phyloP scores from a whole-genome alignment of 2,329 filamentous ascomycete genomes.

The Sphaerulina vaccinii region DNA sequence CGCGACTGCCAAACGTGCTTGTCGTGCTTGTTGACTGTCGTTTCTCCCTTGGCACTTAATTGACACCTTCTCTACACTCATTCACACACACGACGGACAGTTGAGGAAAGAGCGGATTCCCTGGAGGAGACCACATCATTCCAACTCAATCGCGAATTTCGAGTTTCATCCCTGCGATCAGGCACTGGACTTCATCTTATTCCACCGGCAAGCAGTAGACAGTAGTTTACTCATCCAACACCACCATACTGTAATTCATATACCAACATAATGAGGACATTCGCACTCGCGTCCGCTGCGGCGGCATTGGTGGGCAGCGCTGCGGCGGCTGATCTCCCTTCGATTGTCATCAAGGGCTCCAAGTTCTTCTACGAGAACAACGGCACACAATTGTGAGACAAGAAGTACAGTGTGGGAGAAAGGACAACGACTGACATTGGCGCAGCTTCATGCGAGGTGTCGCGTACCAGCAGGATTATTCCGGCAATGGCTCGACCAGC shows the following conservation, averaged over 20 bases:
- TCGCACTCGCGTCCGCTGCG: constrained; percentile 50
- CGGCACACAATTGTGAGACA: constrained; percentile 68
- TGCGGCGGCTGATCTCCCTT: constrained; percentile 57
- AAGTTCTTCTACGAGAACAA: constrained; percentile 90
- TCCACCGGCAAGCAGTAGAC: neutral
- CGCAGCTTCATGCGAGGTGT: constrained; percentile 80
- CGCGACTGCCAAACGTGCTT: constrained; percentile 18
- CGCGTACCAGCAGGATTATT: constrained; percentile 82
- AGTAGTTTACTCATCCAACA: neutral
- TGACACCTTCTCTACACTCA: constrained; percentile 1
- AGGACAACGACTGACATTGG: constrained; percentile 3
- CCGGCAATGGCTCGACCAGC: constrained; percentile 45
- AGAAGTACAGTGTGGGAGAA: neutral
- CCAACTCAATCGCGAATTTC: no score
- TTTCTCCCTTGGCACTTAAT: constrained; percentile 23
- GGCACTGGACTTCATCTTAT: no score
- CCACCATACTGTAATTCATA: constrained; percentile 4
- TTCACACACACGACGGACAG: neutral
- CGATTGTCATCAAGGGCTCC: constrained; percentile 71
- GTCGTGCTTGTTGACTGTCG: constrained; percentile 22
- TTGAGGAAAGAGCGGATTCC: neutral
- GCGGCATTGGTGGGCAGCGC: constrained; percentile 48
- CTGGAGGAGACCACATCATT: no score
- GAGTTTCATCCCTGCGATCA: neutral
- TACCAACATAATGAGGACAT: constrained; percentile 51